A percentile compares a stretch with the other conserved stretches of the same genome.
These are phyloP conservation scores for Metschnikowia rubicola DNA, from an alignment of 805 yeast species.

Conservation along the genomic window DNA sequence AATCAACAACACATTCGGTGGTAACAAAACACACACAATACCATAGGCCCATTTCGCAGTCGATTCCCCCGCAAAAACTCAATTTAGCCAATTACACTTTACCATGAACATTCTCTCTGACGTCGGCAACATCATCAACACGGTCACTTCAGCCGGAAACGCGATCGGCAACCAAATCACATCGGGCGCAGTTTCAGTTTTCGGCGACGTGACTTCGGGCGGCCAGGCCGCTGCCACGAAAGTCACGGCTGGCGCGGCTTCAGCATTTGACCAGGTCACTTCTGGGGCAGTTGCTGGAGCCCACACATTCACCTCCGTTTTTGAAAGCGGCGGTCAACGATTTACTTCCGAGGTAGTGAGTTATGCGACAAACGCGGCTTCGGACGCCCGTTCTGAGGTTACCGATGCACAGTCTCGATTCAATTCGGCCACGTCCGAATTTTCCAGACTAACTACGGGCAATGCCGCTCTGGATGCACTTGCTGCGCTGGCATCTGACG, in stretches of 20 bases:
- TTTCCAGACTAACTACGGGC: constrained; percentile 5
- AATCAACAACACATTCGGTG: no score
- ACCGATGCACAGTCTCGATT: constrained; percentile 2
- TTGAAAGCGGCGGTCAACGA: constrained; percentile 5
- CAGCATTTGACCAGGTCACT: constrained; percentile 8
- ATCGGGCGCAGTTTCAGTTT: constrained; percentile 10
- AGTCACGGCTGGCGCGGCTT: constrained; percentile 6
- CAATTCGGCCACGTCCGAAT: constrained; percentile 2
- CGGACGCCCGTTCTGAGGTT: constrained; percentile 5
- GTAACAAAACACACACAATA: no score
- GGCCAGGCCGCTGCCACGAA: neutral
- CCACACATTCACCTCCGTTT: constrained; percentile 12
- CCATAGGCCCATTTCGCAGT: no score
- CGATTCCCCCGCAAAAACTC: no score
- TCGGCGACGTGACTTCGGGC: constrained; percentile 1
- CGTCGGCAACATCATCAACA: constrained; percentile 7
- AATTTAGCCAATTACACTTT: neutral
- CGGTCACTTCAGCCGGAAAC: constrained; percentile 8
- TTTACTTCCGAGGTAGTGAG: constrained; percentile 10
- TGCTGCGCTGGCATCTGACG: constrained; percentile 1
- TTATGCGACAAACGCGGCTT: constrained; percentile 1
- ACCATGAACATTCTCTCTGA: constrained; percentile 5
- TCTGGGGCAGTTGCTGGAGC: constrained; percentile 19
- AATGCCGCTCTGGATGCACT: constrained; percentile 7
- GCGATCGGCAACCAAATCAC: constrained; percentile 6